Conservation (phyloP, 441 rosid genomes). For the Macaranga tanarius region DNA sequence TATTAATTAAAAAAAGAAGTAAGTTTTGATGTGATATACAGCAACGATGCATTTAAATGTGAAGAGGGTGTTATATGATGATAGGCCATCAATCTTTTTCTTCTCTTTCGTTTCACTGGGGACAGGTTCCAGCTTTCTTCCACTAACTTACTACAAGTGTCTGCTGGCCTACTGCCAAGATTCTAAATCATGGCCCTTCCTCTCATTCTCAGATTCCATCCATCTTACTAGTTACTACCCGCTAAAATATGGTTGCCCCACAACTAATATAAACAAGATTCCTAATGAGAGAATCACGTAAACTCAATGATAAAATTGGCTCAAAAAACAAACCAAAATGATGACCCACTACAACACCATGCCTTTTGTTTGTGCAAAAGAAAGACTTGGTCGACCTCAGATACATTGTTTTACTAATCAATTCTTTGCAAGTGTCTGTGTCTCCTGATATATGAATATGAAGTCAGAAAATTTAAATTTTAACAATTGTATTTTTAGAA, state of each 20-base stretch:
- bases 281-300: neutral
- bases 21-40: neutral
- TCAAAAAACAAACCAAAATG: no score
- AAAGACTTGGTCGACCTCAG: neutral
- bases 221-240: neutral
- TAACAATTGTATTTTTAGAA: no score
- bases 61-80: neutral
- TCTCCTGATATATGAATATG: no score
- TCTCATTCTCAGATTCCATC: slow-evolving; percentile 17
- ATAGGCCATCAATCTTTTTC: slow-evolving; percentile 23
- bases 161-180: slow-evolving; percentile 20
- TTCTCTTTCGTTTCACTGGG: slow-evolving; percentile 3
- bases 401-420: neutral
- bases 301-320: neutral
- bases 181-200: slow-evolving; percentile 12
- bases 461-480: no score
- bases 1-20: neutral
- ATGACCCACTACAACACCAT: no score
- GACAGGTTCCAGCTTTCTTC: slow-evolving; percentile 37
- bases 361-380: neutral
- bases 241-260: neutral
- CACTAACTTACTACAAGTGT: slow-evolving; percentile 21
- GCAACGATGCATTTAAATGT: neutral
- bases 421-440: neutral
- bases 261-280: slow-evolving; percentile 6